Percentiles rank a stretch among this genome's conserved stretches.
These are phyloP conservation scores for Botryotinia calthae DNA, from an alignment of 2,329 filamentous ascomycete species.

Conservation along the genomic window DNA sequence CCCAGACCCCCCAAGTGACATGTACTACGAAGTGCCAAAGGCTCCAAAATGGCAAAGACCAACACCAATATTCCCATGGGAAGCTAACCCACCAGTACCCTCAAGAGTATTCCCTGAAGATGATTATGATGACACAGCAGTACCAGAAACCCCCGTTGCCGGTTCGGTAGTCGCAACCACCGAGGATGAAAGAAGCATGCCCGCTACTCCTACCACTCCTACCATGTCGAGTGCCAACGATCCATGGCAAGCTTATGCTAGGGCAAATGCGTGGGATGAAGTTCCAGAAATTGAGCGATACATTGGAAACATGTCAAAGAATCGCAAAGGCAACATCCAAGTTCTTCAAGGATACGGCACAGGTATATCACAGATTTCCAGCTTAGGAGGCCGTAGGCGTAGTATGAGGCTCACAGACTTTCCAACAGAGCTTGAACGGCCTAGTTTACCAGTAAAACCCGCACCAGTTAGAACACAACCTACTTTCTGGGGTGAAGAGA, in stretches of 20 bases:
- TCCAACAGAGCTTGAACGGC: slow-evolving; percentile 75
- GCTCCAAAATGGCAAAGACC: slow-evolving; percentile 58
- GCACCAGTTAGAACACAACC: slow-evolving; percentile 67
- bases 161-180: slow-evolving; percentile 43
- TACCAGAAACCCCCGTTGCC: slow-evolving; percentile 28
- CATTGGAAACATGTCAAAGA: slow-evolving; percentile 71
- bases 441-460: slow-evolving; percentile 86
- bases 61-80: slow-evolving; percentile 87
- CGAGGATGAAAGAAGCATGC: slow-evolving; percentile 42
- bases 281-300: slow-evolving; percentile 85
- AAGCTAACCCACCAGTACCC: slow-evolving; percentile 61
- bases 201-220: slow-evolving; percentile 49
- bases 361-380: slow-evolving; percentile 36
- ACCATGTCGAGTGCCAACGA: slow-evolving; percentile 50
- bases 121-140: slow-evolving; percentile 34
- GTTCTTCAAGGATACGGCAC: slow-evolving; percentile 38
- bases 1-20: slow-evolving; percentile 78
- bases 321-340: slow-evolving; percentile 47
- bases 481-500: slow-evolving; percentile 60
- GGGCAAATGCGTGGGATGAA: slow-evolving; percentile 89
- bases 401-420: slow-evolving; percentile 80
- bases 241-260: slow-evolving; percentile 71
- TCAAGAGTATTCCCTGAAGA: slow-evolving; percentile 66
- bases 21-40: slow-evolving; percentile 83
- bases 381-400: slow-evolving; percentile 40